Conservation (phyloP, 345 rosid genomes). For the Citrus maxima region DNA sequence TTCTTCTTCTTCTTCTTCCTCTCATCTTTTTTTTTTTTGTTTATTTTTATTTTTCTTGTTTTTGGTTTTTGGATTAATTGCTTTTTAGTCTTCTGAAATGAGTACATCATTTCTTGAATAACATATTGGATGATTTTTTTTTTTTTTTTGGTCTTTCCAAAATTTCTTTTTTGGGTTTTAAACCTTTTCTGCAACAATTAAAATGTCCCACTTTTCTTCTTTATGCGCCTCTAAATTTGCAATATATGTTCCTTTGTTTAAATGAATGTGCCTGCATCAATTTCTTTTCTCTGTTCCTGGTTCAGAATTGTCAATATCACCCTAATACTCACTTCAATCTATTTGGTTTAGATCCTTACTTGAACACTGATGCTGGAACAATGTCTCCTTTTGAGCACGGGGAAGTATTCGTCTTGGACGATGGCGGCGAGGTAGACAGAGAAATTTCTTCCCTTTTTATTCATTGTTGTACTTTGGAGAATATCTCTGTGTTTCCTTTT, state of each 20-base stretch:
- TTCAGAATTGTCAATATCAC: neutral
- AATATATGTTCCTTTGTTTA: neutral
- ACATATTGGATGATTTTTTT: neutral
- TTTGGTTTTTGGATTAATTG: neutral
- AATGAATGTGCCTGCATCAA: neutral
- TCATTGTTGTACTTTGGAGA: neutral
- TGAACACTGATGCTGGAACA: slow-evolving; percentile 96
- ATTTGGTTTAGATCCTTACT: slow-evolving; percentile 71
- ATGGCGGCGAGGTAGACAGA: slow-evolving; percentile 96
- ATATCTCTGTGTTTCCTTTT: slow-evolving; percentile 1
- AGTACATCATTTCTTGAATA: neutral
- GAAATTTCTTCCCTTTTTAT: neutral
- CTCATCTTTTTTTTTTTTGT: neutral
- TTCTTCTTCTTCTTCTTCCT: neutral
- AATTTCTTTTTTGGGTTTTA: neutral
- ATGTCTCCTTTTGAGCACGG: slow-evolving; percentile 99
- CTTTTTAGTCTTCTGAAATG: neutral
- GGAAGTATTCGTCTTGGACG: slow-evolving; percentile 93
- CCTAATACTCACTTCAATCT: neutral
- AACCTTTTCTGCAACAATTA: neutral
- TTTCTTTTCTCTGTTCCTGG: neutral
- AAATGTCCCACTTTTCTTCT: neutral
- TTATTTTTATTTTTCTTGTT: neutral
- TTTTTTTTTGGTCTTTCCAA: neutral
- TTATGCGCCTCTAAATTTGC: neutral